These are phyloP conservation scores for Hypoxylon fragiforme DNA, from an alignment of 495 filamentous ascomycete species.

Conservation along the genomic window DNA sequence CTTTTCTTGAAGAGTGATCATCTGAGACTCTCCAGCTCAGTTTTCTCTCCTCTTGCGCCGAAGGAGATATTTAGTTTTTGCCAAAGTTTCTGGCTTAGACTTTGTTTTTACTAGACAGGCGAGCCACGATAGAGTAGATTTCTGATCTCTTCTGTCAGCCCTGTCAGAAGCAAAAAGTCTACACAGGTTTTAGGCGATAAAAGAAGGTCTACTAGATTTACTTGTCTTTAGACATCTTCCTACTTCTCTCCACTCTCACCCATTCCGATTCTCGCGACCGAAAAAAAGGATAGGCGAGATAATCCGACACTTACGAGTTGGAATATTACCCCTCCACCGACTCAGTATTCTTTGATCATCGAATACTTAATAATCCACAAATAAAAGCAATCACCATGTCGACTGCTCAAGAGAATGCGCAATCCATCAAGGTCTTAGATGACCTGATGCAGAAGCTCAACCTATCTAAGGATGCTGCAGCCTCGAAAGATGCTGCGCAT, in stretches of 20 bases:
- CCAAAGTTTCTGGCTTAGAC: conserved; percentile 26
- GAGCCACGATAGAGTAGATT: conserved; percentile 31
- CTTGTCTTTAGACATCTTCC: neutral
- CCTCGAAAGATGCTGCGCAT: conserved; percentile 51
- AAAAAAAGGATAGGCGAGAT: neutral
- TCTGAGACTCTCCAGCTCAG: conserved; percentile 35
- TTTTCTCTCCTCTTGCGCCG: conserved; percentile 16
- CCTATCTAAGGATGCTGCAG: conserved; percentile 54
- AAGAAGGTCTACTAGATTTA: conserved; percentile 9
- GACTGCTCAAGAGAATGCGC: conserved; percentile 47
- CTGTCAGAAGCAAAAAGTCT: too few relatives aligned
- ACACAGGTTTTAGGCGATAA: conserved; percentile 12
- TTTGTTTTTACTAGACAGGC: conserved; percentile 17
- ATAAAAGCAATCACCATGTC: conserved; percentile 35
- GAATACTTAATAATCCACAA: too few relatives aligned
- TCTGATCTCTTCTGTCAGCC: conserved; percentile 24
- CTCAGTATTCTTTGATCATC: too few relatives aligned
- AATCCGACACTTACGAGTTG: neutral
- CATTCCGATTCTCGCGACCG: neutral
- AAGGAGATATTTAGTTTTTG: conserved; percentile 19
- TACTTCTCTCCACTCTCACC: too few relatives aligned
- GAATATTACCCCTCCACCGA: too few relatives aligned
- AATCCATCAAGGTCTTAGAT: conserved; percentile 56
- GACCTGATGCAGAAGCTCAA: conserved; percentile 58
- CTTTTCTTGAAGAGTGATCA: conserved; percentile 27